Percentiles rank a stretch among this genome's conserved stretches.
Conservation (phyloP, 1,139 yeast genomes). For the Suhomyces kunorum region DNA sequence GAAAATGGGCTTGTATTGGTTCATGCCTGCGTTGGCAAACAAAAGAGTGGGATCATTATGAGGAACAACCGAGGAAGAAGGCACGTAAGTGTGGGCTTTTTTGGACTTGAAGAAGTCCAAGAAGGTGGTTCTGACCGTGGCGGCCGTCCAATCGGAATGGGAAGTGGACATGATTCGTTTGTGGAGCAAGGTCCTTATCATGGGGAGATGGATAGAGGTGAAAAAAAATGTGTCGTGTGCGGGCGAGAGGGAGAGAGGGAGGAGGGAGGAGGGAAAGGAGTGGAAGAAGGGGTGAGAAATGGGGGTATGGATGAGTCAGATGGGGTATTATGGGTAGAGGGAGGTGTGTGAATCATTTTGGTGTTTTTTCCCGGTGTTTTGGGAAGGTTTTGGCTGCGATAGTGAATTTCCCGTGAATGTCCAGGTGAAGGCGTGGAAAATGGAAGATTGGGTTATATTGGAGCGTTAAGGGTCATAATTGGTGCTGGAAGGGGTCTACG, state of each 20-base stretch:
- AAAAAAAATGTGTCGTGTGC: constrained; percentile 11
- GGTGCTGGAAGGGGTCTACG: no score
- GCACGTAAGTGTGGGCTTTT: constrained; percentile 73
- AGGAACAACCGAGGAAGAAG: constrained; percentile 94
- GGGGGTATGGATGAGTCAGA: neutral
- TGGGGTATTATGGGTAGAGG: no score
- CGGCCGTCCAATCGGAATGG: constrained; percentile 58
- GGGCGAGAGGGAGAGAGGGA: constrained; percentile 2
- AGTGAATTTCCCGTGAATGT: no score
- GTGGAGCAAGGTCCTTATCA: constrained; percentile 19
- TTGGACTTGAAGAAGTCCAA: constrained; percentile 71
- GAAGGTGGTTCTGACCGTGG: constrained; percentile 83
- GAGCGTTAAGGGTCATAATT: no score
- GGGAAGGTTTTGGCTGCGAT: no score
- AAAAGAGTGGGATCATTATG: constrained; percentile 95
- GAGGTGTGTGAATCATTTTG: no score
- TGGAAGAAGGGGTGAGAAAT: neutral
- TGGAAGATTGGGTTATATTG: no score
- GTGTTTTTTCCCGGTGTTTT: neutral
- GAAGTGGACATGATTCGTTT: constrained; percentile 22
- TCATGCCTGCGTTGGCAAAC: constrained; percentile 98
- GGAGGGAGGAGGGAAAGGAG: neutral
- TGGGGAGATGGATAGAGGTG: constrained; percentile 6
- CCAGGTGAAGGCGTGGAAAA: no score
- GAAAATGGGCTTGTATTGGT: constrained; percentile 96